These are phyloP conservation scores for Panicum virgatum DNA, from an alignment of 202 grass and related monocot species.

Conservation along the genomic window DNA sequence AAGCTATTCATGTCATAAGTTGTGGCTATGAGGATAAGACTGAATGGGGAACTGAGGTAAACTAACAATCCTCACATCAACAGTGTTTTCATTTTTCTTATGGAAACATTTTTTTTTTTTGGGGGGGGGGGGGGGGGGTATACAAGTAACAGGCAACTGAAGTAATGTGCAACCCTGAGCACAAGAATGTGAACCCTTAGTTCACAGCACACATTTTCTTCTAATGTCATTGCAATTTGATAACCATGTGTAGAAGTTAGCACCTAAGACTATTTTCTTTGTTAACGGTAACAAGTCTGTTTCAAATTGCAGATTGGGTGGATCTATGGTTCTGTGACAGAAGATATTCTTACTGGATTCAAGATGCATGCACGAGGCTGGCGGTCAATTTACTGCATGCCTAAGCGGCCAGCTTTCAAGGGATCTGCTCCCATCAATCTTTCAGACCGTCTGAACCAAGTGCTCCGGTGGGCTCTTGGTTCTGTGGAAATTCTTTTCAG, in stretches of 20 bases:
- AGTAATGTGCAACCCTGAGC: background rate
- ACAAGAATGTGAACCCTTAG: background rate
- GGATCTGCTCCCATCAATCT: constrained; percentile 98
- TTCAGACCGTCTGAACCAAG: constrained; percentile 99
- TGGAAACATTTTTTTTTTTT: too few relatives aligned
- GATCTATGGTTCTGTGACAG: constrained; percentile 98
- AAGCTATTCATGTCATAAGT: constrained; percentile 99
- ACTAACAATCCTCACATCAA: constrained; percentile 6
- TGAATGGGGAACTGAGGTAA: constrained; percentile 99
- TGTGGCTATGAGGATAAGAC: constrained; percentile 96
- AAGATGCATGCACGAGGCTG: constrained; percentile 98
- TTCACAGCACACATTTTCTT: background rate
- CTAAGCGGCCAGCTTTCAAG: constrained; percentile 83
- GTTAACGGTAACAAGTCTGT: constrained; percentile 19
- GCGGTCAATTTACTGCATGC: constrained; percentile 99
- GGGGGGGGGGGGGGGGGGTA: too few relatives aligned
- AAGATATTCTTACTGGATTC: constrained; percentile 99
- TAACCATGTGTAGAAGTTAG: background rate
- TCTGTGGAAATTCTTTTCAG: constrained; percentile 91
- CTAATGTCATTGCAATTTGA: background rate
- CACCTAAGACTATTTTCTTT: background rate
- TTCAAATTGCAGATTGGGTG: constrained; percentile 71
- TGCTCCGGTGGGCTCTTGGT: constrained; percentile 76
- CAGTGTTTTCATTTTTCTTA: background rate
- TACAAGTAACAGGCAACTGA: background rate